A percentile compares a stretch with the other conserved stretches of the same genome.
phyloP scores from a whole-genome alignment of 2,329 filamentous ascomycete species.

The Aspergillus awamori region DNA sequence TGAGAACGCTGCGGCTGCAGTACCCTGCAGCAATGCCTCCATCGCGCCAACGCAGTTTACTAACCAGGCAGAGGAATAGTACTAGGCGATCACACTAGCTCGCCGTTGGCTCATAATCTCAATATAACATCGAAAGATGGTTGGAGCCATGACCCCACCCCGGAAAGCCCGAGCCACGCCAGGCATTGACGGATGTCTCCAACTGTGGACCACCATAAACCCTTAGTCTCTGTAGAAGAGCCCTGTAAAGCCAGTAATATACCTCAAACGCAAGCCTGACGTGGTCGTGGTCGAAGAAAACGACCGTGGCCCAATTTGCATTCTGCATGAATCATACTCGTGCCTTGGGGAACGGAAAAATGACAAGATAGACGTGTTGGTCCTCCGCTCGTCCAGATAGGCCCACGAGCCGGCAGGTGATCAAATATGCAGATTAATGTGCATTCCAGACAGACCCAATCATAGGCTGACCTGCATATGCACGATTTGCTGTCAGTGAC shows the following conservation, averaged over 20 bases:
- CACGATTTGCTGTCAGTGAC: slow-evolving; percentile 1
- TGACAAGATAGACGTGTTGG: not conserved
- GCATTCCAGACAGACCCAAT: not conserved
- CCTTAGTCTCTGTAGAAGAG: not conserved
- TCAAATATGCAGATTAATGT: not conserved
- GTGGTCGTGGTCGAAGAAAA: not conserved
- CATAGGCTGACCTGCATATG: not conserved
- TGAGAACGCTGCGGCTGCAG: too few species aligned
- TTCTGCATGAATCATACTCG: not conserved
- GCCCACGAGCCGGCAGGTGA: not conserved
- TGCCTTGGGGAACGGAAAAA: not conserved
- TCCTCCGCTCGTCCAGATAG: not conserved
- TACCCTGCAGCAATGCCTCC: too few species aligned
- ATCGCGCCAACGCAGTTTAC: too few species aligned
- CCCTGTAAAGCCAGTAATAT: not conserved
- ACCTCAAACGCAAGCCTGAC: not conserved
- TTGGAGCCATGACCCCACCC: not conserved
- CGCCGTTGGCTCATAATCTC: not conserved
- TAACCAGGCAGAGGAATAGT: not conserved
- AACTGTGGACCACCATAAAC: not conserved
- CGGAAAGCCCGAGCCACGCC: not conserved
- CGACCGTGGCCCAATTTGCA: not conserved
- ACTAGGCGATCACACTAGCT: not conserved
- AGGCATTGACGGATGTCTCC: not conserved
- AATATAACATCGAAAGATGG: not conserved